phyloP scores from a whole-genome alignment of 2,329 filamentous ascomycete genomes.

The Colletotrichum phormii region DNA sequence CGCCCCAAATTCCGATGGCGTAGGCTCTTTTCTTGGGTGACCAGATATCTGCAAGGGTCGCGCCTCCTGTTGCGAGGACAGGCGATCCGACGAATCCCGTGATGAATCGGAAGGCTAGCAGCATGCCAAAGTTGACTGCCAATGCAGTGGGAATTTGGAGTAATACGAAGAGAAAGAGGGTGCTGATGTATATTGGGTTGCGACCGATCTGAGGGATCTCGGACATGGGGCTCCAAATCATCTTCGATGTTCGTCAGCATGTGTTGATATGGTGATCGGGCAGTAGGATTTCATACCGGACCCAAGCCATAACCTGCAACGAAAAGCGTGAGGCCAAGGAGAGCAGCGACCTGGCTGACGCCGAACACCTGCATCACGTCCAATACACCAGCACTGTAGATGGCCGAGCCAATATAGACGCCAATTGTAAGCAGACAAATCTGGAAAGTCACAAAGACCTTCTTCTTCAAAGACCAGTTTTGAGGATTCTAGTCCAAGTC shows the following conservation, averaged over 20 bases:
- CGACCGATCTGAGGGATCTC: slow-evolving; percentile 30
- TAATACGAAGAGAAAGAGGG: slow-evolving; percentile 24
- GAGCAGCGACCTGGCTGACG: slow-evolving; percentile 12
- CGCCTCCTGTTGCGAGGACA: slow-evolving; percentile 31
- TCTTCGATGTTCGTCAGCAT: slow-evolving; percentile 2
- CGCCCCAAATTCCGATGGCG: slow-evolving; percentile 19
- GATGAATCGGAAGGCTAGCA: slow-evolving; percentile 30
- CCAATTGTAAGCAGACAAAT: slow-evolving; percentile 8
- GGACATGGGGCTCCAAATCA: slow-evolving; percentile 31
- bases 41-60: slow-evolving; percentile 34
- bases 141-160: slow-evolving; percentile 18
- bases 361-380: slow-evolving; percentile 21
- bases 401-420: slow-evolving; percentile 32
- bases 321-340: slow-evolving; percentile 25
- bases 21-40: slow-evolving; percentile 31
- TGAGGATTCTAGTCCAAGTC: background rate
- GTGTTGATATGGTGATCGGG: no score
- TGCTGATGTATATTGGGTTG: slow-evolving; percentile 33
- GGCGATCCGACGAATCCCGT: slow-evolving; percentile 32
- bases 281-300: background rate
- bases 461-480: slow-evolving; percentile 14
- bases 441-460: slow-evolving; percentile 18
- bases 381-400: slow-evolving; percentile 20
- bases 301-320: slow-evolving; percentile 30
- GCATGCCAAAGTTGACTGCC: slow-evolving; percentile 20